These are phyloP conservation scores for Akanthomyces muscarius DNA, from an alignment of 2,329 filamentous ascomycete genomes.

Conservation along the genomic window DNA sequence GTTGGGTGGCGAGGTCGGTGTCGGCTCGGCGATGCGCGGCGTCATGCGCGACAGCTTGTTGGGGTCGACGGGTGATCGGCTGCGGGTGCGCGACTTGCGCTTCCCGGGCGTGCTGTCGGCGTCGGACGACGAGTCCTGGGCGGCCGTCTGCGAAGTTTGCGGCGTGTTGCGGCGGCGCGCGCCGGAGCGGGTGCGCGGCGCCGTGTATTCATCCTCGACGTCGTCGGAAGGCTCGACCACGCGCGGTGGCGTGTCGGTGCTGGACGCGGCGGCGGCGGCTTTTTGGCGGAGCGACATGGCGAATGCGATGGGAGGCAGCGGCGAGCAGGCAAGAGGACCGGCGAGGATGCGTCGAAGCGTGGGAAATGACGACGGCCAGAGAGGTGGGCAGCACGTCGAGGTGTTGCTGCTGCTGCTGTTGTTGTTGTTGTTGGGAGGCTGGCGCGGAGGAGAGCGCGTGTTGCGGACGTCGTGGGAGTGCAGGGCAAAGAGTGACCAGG, in stretches of 20 bases:
- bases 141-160: constrained; percentile 57
- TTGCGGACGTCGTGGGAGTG: constrained; percentile 7
- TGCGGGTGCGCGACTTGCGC: constrained; percentile 64
- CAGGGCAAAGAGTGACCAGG: constrained; percentile 7
- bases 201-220: constrained; percentile 58
- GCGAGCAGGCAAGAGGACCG: neutral
- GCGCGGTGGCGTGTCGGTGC: constrained; percentile 1
- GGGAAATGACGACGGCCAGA: neutral
- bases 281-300: constrained; percentile 15
- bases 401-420: neutral
- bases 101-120: constrained; percentile 36
- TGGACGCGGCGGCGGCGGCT: neutral
- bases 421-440: neutral
- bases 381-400: neutral
- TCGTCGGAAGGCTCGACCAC: constrained; percentile 28
- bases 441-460: neutral
- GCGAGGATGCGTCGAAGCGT: constrained; percentile 11
- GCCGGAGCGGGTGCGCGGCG: constrained; percentile 73
- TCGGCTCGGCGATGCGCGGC: constrained; percentile 34
- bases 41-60: constrained; percentile 53
- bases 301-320: constrained; percentile 9
- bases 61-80: constrained; percentile 61
- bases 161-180: constrained; percentile 54
- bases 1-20: constrained; percentile 7
- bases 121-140: constrained; percentile 46